phyloP scores from a whole-genome alignment of 441 rosid species.

The Cnidoscolus chayamansa region DNA sequence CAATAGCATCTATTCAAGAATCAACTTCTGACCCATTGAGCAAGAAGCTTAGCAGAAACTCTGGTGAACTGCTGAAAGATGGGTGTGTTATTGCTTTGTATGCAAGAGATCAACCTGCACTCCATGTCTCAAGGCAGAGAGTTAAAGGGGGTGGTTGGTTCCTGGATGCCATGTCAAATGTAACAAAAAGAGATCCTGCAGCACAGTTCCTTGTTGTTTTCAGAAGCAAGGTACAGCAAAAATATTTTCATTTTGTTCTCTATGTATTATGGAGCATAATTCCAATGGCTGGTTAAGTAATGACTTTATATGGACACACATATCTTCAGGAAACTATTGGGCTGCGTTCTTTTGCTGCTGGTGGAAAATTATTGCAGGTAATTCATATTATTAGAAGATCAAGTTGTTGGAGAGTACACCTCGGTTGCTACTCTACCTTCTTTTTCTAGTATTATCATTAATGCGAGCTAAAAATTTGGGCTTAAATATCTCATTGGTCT shows the following conservation, averaged over 20 bases:
- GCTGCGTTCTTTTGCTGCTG: slow-evolving; percentile 95
- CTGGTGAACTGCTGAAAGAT: slow-evolving; percentile 70
- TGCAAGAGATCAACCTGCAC: slow-evolving; percentile 64
- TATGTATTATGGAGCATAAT: background rate
- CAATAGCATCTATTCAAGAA: slow-evolving; percentile 58
- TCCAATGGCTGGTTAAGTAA: slow-evolving; percentile 17
- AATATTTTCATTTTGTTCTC: background rate
- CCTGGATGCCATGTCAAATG: slow-evolving; percentile 78
- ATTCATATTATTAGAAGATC: background rate
- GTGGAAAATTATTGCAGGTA: slow-evolving; percentile 98
- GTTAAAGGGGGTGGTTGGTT: slow-evolving; percentile 98
- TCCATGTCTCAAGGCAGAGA: slow-evolving; percentile 90
- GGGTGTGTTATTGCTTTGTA: slow-evolving; percentile 82
- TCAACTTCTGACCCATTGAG: slow-evolving; percentile 47
- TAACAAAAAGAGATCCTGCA: slow-evolving; percentile 93
- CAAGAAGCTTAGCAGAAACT: slow-evolving; percentile 50
- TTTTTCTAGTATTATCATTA: background rate
- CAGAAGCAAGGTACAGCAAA: slow-evolving; percentile 64
- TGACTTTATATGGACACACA: slow-evolving; percentile 11
- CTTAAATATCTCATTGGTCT: too few species aligned
- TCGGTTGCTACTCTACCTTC: slow-evolving; percentile 2
- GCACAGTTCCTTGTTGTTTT: slow-evolving; percentile 88
- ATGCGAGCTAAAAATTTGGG: background rate
- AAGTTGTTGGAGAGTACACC: slow-evolving; percentile 3
- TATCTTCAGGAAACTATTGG: slow-evolving; percentile 79